These are phyloP conservation scores for Heliamphora pulchella DNA, from an alignment of 179 eudicot genomes.

Conservation along the genomic window DNA sequence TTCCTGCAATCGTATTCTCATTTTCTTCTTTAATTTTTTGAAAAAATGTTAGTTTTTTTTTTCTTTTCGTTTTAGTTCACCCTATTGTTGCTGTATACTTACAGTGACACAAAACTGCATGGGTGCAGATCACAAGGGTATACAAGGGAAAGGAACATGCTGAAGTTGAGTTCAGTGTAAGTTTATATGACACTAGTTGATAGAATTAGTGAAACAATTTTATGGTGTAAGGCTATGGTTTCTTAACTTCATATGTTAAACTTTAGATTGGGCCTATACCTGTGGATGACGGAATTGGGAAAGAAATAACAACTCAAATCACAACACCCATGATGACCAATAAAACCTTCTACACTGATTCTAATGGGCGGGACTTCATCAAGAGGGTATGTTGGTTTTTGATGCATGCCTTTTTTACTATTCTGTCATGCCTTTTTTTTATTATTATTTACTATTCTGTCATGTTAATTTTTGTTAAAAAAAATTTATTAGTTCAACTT, in stretches of 20 bases:
- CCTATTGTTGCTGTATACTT: slow-evolving; percentile 14
- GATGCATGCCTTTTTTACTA: slow-evolving; percentile 5
- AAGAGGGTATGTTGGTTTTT: slow-evolving; percentile 51
- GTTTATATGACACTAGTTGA: slow-evolving; percentile 22
- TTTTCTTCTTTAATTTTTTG: slow-evolving; percentile 3
- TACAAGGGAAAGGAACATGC: slow-evolving; percentile 82
- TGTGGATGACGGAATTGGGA: slow-evolving; percentile 72
- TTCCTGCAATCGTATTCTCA: background rate
- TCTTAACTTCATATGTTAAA: slow-evolving; percentile 8
- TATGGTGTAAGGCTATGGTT: background rate
- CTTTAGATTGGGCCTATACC: slow-evolving; percentile 96
- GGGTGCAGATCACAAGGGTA: slow-evolving; percentile 71
- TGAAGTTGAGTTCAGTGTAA: slow-evolving; percentile 79
- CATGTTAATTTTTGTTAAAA: background rate
- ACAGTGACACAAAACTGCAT: slow-evolving; percentile 14
- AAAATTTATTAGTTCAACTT: background rate
- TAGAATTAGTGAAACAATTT: background rate
- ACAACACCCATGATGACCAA: slow-evolving; percentile 55
- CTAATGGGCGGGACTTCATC: slow-evolving; percentile 87
- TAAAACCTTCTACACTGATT: slow-evolving; percentile 77
- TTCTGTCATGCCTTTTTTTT: too few relatives aligned
- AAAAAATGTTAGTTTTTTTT: background rate
- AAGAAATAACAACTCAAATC: slow-evolving; percentile 62
- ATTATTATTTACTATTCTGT: background rate
- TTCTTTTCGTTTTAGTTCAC: background rate